These are phyloP conservation scores for Tanozyma kutaoensis DNA, from an alignment of 805 yeast species.

Conservation along the genomic window DNA sequence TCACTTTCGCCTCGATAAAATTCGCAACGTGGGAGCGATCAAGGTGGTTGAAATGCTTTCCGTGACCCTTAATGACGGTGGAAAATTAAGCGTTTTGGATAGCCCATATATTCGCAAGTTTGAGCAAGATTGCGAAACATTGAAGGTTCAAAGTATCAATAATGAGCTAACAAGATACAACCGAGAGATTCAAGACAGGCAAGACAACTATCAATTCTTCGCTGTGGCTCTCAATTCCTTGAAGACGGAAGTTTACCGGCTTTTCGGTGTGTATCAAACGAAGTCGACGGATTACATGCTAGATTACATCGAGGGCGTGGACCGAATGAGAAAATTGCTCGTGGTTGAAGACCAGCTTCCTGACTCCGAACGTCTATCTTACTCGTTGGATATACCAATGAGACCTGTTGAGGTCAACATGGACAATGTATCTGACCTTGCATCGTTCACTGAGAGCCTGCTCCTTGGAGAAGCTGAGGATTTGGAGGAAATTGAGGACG, in stretches of 20 bases:
- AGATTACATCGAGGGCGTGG: conserved; percentile 59
- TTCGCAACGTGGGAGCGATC: conserved; percentile 3
- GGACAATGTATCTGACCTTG: conserved; percentile 7
- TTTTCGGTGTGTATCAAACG: conserved; percentile 8
- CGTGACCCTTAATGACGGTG: conserved; percentile 22
- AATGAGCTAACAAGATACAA: conserved; percentile 36
- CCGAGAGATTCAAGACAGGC: conserved; percentile 50
- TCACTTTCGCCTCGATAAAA: conserved; percentile 9
- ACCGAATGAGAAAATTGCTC: conserved; percentile 52
- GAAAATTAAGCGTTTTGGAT: conserved; percentile 16
- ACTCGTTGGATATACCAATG: conserved; percentile 26
- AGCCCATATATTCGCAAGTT: conserved; percentile 19
- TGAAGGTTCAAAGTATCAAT: conserved; percentile 20
- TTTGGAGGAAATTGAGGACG: conserved; percentile 10
- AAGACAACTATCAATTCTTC: conserved; percentile 42
- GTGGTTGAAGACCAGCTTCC: conserved; percentile 38
- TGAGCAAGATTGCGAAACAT: conserved; percentile 20
- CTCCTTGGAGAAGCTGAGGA: conserved; percentile 8
- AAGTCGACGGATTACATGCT: conserved; percentile 27
- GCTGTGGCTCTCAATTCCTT: conserved; percentile 33
- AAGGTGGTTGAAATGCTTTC: conserved; percentile 15
- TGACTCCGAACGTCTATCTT: conserved; percentile 29
- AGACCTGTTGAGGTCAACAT: too few relatives aligned
- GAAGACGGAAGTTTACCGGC: conserved; percentile 27
- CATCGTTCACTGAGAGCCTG: conserved; percentile 7